Evolutionary conservation across 495 filamentous ascomycete species (phyloP).

Genomic region (Jackrogersella minutella): DNA sequence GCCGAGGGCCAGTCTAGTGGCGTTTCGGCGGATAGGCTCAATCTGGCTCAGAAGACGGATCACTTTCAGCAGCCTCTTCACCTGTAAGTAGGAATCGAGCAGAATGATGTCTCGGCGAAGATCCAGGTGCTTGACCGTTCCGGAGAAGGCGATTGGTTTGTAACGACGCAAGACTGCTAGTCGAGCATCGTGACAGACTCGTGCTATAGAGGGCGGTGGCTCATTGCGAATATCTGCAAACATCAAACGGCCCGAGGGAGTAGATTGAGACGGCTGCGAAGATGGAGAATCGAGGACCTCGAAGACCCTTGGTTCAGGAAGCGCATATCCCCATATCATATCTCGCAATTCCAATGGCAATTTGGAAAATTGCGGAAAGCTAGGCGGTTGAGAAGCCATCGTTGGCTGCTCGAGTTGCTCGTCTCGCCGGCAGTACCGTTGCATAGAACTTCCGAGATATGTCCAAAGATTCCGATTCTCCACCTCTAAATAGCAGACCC

Average conservation of each 20-base stretch:
- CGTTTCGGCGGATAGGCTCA: slow-evolving; percentile 52
- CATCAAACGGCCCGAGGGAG: slow-evolving; percentile 53
- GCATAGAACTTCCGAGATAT: neutral
- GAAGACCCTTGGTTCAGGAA: slow-evolving; percentile 57
- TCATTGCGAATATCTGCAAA: slow-evolving; percentile 59
- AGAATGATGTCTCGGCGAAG: slow-evolving; percentile 57
- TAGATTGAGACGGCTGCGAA: slow-evolving; percentile 48
- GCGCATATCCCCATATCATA: slow-evolving; percentile 53
- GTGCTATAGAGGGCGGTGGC: slow-evolving; percentile 55
- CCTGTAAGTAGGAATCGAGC: slow-evolving; percentile 59
- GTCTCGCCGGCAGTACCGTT: neutral
- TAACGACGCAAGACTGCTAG: slow-evolving; percentile 57
- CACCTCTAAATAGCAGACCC: slow-evolving; percentile 22
- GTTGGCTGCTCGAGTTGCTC: neutral
- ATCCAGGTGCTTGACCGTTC: slow-evolving; percentile 57
- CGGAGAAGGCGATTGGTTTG: slow-evolving; percentile 55
- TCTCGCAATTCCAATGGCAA: slow-evolving; percentile 43
- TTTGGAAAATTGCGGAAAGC: slow-evolving; percentile 42
- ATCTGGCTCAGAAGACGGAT: slow-evolving; percentile 59
- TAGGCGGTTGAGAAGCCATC: slow-evolving; percentile 20
- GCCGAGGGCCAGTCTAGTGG: slow-evolving; percentile 54
- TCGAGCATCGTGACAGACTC: slow-evolving; percentile 58
- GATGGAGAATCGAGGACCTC: slow-evolving; percentile 58
- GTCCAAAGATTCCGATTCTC: neutral
- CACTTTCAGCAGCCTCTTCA: slow-evolving; percentile 57